Base-by-base conservation (phyloP, 495 filamentous ascomycete species). In the Cercophora newfieldiana region DNA sequence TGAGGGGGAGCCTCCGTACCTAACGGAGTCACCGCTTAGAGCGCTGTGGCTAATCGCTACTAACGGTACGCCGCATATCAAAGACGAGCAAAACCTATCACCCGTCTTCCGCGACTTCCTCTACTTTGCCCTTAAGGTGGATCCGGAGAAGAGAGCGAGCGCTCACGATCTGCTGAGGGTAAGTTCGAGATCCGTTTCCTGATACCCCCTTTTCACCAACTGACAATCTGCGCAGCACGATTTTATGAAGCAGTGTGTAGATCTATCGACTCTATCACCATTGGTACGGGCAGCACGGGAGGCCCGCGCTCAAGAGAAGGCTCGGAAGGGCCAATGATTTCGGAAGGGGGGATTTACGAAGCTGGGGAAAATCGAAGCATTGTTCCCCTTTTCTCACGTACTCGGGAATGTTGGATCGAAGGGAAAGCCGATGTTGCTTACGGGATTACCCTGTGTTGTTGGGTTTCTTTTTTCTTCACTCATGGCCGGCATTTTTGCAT, bases 11-110 rank as follows among this genome's bases (percentile, higher is more conserved):
- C 95, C 95, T 18, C 95, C 95, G 18, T 99, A 99, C 75, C 81
- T 99, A 61, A 99, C 93, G 22, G 95, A 99, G 77, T 94, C 91
- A 24, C 95, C 95, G 8, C 87, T 99, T 50, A 87, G 95, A 49
- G 95, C 95, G 3, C 84, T 99, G 28, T 99, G 94, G 81, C 78
- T 99, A 68, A 99, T 99, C 77, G 96, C 95, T 53, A 98, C 96
- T 22, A 97, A 97, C 72, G 95, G 95, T 33, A 98, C 96, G 6
- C 95, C 95, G 6, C 84, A 89, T 33, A 94, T 99, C 80, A 98
- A 98, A 78, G 93, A 97, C 66, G 92, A 96, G 75, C 86, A 94
- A 44, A 87, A 88, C 28, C 74, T 99, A 65, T 91, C 91, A 19
- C 81, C 85, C 1, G 85, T 91, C 10, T 97, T 99, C 81, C 85